Base-by-base conservation (phyloP, 2,329 filamentous ascomycete species). In the Xylariaceae sp. region DNA sequence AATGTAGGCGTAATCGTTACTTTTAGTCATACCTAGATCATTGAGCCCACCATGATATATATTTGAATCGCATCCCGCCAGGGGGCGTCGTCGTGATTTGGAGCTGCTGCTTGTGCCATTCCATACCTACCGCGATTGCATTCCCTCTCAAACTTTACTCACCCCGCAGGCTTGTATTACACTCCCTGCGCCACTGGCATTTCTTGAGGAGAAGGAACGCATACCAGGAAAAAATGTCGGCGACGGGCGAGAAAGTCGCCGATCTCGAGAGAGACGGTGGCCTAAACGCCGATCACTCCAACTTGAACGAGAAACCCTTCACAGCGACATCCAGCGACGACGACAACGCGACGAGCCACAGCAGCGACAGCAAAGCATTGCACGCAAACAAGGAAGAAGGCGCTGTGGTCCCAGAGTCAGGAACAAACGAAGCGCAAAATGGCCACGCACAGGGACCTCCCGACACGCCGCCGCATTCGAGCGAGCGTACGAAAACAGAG, bases 401-500 rank as follows among this genome's bases (percentile, higher is more conserved):
- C 12, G 13, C 43, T 6, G 7, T 28, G 7, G 13, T 50, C 13
- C 31, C 28, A 7, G 48, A 45, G 11, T 12, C 38, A 17, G 39
- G 22, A 18, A 38, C 47, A 38, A 28, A 28, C 22, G 14, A 45
- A 42, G 50, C 39, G 7, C 34, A 52, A 40, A 42, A 47, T 48
- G 53, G 46, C 44, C 43, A 46, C 10, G 22, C 45, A 14, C 13
- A 50, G 41, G 12, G 42, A 19, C 43, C 31, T 22, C 39, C 48
- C 16, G 39, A 14, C 3, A 18, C 12, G 19, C 11, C 40, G 13
- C 45, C 54, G 10, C 17, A 41, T 11, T 14, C 34, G n/a, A 48
- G 58, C 48, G 40, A 48, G 16, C 64, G 67, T 16, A 65, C 66
- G 2, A 56, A 56, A n/a, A 45, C 64, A 14, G 43, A 69, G 54